Evolutionary conservation across 805 yeast genomes (phyloP).

Genomic region (Saccharomycopsis microspora): DNA sequence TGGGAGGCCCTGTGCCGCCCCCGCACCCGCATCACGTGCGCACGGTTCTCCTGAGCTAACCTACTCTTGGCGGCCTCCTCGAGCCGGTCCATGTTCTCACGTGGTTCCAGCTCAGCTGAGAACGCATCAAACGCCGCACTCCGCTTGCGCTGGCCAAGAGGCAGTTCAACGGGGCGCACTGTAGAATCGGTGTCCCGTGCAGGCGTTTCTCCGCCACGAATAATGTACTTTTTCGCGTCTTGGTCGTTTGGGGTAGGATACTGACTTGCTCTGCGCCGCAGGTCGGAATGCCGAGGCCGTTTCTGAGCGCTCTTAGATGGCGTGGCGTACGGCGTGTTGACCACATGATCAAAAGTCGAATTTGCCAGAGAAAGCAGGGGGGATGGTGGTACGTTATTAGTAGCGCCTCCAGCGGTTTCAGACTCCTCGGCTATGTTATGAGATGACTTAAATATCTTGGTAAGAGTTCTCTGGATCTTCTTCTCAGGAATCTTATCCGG

Average conservation of each 20-base stretch:
- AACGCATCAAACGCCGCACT: neutral
- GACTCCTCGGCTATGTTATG: neutral
- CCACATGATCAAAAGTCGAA: conserved; percentile 4
- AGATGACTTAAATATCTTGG: conserved; percentile 10
- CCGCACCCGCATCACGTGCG: neutral
- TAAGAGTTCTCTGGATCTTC: conserved; percentile 6
- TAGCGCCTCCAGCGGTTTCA: neutral
- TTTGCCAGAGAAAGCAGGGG: neutral
- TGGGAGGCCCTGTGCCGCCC: too few relatives aligned
- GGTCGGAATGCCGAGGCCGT: neutral
- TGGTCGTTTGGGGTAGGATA: neutral
- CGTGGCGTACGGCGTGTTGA: conserved; percentile 7
- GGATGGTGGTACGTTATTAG: too few relatives aligned
- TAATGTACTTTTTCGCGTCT: neutral
- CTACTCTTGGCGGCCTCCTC: conserved; percentile 15
- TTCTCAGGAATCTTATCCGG: neutral
- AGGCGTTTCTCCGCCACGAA: neutral
- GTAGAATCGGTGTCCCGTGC: neutral
- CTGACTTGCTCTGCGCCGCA: neutral
- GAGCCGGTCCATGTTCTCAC: conserved; percentile 12
- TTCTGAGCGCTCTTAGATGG: conserved; percentile 3
- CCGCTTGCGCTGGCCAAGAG: neutral
- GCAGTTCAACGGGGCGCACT: conserved; percentile 4
- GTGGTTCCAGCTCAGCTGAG: neutral
- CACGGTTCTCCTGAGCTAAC: conserved; percentile 13